phyloP scores from a whole-genome alignment of 2,329 filamentous ascomycete genomes.

The Pyricularia pennisetigena region DNA sequence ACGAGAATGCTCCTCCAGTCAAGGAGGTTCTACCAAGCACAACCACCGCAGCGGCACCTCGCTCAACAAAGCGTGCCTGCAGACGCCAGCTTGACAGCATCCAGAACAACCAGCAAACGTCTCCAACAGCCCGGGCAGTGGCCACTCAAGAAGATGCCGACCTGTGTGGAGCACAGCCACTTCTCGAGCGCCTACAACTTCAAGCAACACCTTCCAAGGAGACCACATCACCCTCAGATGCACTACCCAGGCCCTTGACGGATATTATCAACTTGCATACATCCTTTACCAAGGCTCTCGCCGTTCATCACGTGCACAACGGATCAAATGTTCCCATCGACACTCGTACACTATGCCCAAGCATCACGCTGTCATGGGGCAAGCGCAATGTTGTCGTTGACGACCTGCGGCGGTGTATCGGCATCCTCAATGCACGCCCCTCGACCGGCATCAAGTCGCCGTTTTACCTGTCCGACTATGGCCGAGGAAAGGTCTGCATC shows the following conservation, averaged over 20 bases:
- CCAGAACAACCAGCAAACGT: slow-evolving; percentile 9
- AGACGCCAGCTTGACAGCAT: slow-evolving; percentile 3
- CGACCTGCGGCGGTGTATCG: slow-evolving; percentile 58
- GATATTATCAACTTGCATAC: slow-evolving; percentile 56
- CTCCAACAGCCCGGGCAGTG: slow-evolving; percentile 5
- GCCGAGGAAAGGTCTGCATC: slow-evolving; percentile 39
- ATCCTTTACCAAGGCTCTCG: slow-evolving; percentile 58
- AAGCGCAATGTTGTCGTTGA: slow-evolving; percentile 56
- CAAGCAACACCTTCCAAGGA: slow-evolving; percentile 27
- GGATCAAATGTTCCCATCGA: slow-evolving; percentile 54
- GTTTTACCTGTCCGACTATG: slow-evolving; percentile 33
- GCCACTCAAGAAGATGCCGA: not conserved
- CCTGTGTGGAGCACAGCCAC: slow-evolving; percentile 1
- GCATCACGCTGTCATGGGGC: slow-evolving; percentile 61
- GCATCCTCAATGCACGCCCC: slow-evolving; percentile 35
- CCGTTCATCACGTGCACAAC: slow-evolving; percentile 61
- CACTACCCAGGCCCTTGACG: slow-evolving; percentile 41
- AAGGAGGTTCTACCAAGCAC: not conserved
- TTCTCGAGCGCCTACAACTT: slow-evolving; percentile 30
- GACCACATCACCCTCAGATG: slow-evolving; percentile 25
- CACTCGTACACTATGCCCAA: slow-evolving; percentile 46
- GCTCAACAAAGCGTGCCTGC: slow-evolving; percentile 14
- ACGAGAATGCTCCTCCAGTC: slow-evolving; percentile 14
- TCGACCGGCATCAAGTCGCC: slow-evolving; percentile 17
- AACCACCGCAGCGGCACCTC: not conserved